A percentile compares a stretch with the other conserved stretches of the same genome.
Evolutionary conservation across 331 rosid genomes (phyloP).

Genomic region (Malus hybrid): DNA sequence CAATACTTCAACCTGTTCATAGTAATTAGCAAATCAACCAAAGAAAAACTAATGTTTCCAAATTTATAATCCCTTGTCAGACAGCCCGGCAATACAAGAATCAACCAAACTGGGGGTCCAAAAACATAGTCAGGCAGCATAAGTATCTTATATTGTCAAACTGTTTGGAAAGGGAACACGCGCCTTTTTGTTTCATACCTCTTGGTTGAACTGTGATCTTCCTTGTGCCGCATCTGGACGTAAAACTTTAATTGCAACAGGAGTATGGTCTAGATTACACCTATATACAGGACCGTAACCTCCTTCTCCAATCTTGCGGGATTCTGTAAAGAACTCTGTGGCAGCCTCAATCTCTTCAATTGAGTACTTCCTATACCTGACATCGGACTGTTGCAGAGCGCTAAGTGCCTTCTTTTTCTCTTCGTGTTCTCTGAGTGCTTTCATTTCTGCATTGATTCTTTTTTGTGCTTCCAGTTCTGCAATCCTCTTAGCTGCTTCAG

Average conservation of each 20-base stretch:
- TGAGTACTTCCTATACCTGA: constrained; percentile 69
- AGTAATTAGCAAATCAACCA: not conserved
- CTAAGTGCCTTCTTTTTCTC: constrained; percentile 60
- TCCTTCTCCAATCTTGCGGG: constrained; percentile 87
- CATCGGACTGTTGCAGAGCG: constrained; percentile 42
- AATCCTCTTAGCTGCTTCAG: constrained; percentile 78
- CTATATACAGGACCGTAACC: constrained; percentile 92
- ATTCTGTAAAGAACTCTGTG: constrained; percentile 51
- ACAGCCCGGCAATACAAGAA: not conserved
- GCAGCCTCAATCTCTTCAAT: constrained; percentile 90
- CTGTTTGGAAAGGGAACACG: too few relatives aligned
- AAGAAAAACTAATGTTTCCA: not conserved
- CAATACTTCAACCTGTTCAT: constrained; percentile 69
- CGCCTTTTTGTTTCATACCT: constrained; percentile 37
- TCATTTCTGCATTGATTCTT: constrained; percentile 69
- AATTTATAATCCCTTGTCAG: not conserved
- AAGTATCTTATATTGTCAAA: not conserved
- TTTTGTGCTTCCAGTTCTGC: constrained; percentile 86
- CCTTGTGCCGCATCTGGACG: constrained; percentile 99
- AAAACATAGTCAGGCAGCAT: not conserved
- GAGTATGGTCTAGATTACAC: constrained; percentile 68
- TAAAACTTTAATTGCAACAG: constrained; percentile 85
- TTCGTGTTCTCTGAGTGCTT: constrained; percentile 64
- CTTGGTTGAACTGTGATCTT: constrained; percentile 85
- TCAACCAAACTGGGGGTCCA: not conserved